A percentile compares a stretch with the other conserved stretches of the same genome.
Conservation (phyloP, 495 filamentous ascomycete species). For the Penicillium steckii region DNA sequence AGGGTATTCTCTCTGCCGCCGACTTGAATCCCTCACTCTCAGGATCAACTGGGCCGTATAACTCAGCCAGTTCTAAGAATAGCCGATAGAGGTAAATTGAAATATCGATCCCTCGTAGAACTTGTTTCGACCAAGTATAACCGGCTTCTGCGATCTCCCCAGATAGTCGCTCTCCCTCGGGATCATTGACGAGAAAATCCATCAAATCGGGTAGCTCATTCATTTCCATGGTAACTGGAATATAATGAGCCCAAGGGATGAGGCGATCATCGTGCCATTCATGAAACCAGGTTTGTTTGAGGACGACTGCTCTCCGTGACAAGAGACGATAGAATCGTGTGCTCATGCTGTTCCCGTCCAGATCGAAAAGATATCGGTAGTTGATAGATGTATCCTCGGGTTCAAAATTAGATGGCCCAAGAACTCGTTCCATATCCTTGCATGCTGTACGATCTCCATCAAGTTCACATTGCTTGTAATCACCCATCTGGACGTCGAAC, state of each 20-base stretch:
- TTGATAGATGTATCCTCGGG: not conserved
- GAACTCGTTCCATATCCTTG: not conserved
- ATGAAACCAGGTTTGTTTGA: conserved; percentile 51
- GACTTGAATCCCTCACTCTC: not conserved
- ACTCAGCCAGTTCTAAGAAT: conserved; percentile 39
- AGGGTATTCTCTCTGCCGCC: not conserved
- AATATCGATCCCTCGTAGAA: conserved; percentile 36
- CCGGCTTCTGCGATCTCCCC: conserved; percentile 42
- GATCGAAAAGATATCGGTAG: conserved; percentile 36
- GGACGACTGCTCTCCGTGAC: conserved; percentile 32
- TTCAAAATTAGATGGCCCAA: not conserved
- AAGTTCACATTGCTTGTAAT: not conserved
- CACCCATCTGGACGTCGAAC: conserved; percentile 3
- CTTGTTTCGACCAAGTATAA: conserved; percentile 36
- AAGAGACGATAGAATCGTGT: conserved; percentile 51
- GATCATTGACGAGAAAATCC: conserved; percentile 34
- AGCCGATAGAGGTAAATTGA: conserved; percentile 40
- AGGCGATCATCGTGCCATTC: conserved; percentile 60
- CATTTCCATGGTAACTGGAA: conserved; percentile 46
- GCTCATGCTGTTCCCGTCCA: conserved; percentile 56
- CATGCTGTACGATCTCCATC: not conserved
- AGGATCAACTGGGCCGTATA: not conserved
- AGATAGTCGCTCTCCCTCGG: conserved; percentile 29
- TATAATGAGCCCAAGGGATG: conserved; percentile 54
- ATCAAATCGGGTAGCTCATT: conserved; percentile 46